Evolutionary conservation across 176 grass and related monocot genomes (phyloP).

Genomic region (Oryza glaberrima): DNA sequence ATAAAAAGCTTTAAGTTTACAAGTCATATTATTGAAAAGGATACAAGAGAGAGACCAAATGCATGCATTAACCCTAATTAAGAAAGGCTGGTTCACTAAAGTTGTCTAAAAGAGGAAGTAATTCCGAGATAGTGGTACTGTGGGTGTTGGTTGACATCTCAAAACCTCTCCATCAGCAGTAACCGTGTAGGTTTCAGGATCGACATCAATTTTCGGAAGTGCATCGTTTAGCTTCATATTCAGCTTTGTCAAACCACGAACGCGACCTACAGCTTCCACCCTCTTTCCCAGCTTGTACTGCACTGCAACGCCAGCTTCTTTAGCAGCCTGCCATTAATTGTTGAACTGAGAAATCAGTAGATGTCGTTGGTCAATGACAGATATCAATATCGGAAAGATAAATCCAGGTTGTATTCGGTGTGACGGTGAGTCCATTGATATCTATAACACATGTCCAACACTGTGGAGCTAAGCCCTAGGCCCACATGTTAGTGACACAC

Average conservation of each 20-base stretch:
- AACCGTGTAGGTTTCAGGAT: slow-evolving; percentile 76
- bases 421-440: not conserved
- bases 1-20: not conserved
- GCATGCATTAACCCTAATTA: not conserved
- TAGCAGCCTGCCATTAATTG: slow-evolving; percentile 64
- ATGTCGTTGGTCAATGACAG: not conserved
- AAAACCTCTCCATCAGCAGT: slow-evolving; percentile 78
- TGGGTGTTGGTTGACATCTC: slow-evolving; percentile 58
- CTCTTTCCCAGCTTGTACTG: slow-evolving; percentile 72
- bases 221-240: slow-evolving; percentile 93
- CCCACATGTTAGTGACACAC: not conserved
- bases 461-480: not conserved
- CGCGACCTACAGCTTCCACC: slow-evolving; percentile 71
- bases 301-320: slow-evolving; percentile 53
- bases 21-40: not conserved
- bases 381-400: not conserved
- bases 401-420: not conserved
- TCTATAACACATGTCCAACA: not conserved
- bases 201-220: slow-evolving; percentile 77
- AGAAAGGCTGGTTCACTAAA: not conserved
- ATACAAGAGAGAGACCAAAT: not conserved
- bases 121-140: slow-evolving; percentile 81
- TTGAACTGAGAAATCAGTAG: not conserved
- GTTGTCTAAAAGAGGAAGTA: slow-evolving; percentile 78
- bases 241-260: slow-evolving; percentile 67